A percentile compares a stretch with the other conserved stretches of the same genome.
Conservation (phyloP, 2,329 filamentous ascomycete genomes). For the Aspergillus chevalieri region DNA sequence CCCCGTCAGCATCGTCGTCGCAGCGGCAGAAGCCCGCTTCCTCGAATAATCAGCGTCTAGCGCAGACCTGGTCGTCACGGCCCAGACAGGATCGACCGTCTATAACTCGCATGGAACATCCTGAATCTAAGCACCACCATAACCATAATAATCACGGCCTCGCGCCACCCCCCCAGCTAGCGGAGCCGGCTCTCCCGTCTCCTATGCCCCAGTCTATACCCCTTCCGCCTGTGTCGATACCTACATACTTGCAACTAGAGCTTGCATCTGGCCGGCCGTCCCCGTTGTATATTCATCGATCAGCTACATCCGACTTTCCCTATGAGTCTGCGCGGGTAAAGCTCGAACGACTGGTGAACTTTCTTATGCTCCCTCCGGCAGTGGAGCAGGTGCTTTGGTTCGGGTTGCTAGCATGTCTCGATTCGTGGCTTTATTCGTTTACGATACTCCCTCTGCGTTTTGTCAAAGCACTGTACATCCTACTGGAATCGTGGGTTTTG, state of each 20-base stretch:
- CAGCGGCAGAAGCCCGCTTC: conserved; percentile 25
- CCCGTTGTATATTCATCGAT: conserved; percentile 57
- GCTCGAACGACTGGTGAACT: conserved; percentile 84
- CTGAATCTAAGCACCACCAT: conserved; percentile 27
- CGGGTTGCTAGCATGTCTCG: conserved; percentile 82
- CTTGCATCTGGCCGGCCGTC: conserved; percentile 56
- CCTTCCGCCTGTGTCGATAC: conserved; percentile 57
- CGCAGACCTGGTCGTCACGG: conserved; percentile 28
- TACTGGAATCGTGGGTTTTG: conserved; percentile 71
- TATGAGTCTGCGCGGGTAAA: conserved; percentile 93
- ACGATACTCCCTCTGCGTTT: conserved; percentile 92
- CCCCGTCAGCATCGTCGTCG: conserved; percentile 19
- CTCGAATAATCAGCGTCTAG: conserved; percentile 25
- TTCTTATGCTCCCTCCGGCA: conserved; percentile 71
- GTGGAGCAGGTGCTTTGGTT: conserved; percentile 83
- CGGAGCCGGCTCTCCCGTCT: conserved; percentile 33
- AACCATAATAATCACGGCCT: conserved; percentile 1
- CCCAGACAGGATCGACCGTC: conserved; percentile 27
- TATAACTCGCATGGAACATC: conserved; percentile 20
- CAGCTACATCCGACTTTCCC: conserved; percentile 55
- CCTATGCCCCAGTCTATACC: conserved; percentile 51
- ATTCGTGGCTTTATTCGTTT: conserved; percentile 94
- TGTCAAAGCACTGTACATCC: conserved; percentile 67
- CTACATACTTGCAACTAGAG: conserved; percentile 61
- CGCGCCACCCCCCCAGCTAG: conserved; percentile 16